These are phyloP conservation scores for Clarireedia sp. DNA, from an alignment of 2,329 filamentous ascomycete genomes.

Conservation along the genomic window DNA sequence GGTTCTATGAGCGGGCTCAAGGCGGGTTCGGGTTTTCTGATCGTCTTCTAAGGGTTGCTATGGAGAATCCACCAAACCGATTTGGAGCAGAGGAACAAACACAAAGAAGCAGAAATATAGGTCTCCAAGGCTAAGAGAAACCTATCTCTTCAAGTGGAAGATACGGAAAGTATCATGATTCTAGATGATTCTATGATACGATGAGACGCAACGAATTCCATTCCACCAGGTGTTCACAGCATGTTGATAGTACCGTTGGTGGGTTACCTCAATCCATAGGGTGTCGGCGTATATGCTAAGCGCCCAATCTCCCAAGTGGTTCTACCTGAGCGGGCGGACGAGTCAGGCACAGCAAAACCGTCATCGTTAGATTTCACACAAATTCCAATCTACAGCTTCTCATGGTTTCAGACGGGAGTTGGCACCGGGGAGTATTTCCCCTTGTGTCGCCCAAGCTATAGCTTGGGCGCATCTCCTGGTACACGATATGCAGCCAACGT, in stretches of 20 bases:
- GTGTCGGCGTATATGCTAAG: constrained; percentile 1
- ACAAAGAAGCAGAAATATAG: too few species aligned
- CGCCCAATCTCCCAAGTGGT: not conserved
- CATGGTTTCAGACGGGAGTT: not conserved
- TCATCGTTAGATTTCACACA: too few species aligned
- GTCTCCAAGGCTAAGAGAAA: too few species aligned
- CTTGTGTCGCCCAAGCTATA: not conserved
- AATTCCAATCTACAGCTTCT: not conserved
- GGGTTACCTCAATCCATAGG: constrained; percentile 1
- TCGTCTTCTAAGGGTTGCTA: too few species aligned
- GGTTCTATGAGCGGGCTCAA: too few species aligned
- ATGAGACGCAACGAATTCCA: not conserved
- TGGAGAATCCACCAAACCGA: too few species aligned
- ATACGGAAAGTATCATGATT: not conserved
- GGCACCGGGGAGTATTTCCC: not conserved
- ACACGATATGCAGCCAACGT: not conserved
- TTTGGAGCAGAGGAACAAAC: too few species aligned
- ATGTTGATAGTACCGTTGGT: not conserved
- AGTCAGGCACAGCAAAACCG: too few species aligned
- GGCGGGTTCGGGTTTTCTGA: too few species aligned
- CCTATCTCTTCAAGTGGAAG: too few species aligned
- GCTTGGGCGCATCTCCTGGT: not conserved
- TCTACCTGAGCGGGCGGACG: not conserved
- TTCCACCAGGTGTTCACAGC: not conserved
- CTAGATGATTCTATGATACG: not conserved